Evolutionary conservation across 1,284 basidiomycete species (phyloP), one percentile per base, ranked within the genome.

Genomic region (Leccinum pachyderme): DNA sequence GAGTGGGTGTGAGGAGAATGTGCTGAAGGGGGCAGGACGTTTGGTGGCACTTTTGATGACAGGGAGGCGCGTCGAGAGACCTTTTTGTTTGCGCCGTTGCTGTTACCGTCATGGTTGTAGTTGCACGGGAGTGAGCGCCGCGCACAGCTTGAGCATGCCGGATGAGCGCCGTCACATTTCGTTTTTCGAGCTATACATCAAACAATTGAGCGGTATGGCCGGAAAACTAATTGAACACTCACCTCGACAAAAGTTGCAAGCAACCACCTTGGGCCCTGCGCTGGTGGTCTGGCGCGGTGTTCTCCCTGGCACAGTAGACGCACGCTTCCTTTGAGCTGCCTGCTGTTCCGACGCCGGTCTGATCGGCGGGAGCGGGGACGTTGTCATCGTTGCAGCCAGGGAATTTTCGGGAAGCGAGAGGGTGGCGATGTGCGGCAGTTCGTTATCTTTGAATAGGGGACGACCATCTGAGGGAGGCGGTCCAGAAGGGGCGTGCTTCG

Each of bases 201-300:
- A 49, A 12, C n/a, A 32, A 39, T 9, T 56, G 2, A 59, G 44
- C 27, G 47, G 57, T 57, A 59, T 18, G 47, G 46, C 52, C 45
- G 27, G 22, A 18, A 39, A 18, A 24, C 49, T 55, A 59, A 51
- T 53, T 51, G 49, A 47, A 44, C 24, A 50, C 61, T 55, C 65
- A 90, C 89, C 87, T 76, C 89, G 80, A 73, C 89, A 91, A 66
- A 87, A 87, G 69, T 91, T 90, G 72, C 88, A 91, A 8, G 88
- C 88, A 31, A 91, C 89, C 18, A 90, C 86, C 67, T 91, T 91
- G 51, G 88, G 87, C 13, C 89, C 89, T 51, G 86, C 86, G 55
- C 79, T 84, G 37, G 84, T 81, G 18, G 80, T 72, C 57, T 81
- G 77, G 47, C 86, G 78, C 48, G 73, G 73, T 43, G 73, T 79